These are phyloP conservation scores for Lepiota subincarnata DNA, from an alignment of 768 basidiomycete species.

Conservation along the genomic window DNA sequence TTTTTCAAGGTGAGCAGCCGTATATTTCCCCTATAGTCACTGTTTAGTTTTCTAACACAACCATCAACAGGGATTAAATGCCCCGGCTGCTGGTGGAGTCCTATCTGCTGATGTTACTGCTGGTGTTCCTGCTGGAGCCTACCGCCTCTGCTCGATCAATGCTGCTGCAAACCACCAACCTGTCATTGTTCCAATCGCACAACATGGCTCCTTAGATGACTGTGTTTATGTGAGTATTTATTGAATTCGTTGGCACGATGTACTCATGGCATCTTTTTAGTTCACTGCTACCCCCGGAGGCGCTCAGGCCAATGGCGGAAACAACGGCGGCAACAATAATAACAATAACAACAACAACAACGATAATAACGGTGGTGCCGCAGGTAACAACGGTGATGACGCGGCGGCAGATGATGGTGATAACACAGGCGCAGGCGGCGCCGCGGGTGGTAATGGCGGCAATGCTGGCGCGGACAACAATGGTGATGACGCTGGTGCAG, in stretches of 20 bases:
- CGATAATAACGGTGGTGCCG: neutral
- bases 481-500: neutral
- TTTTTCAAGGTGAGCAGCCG: constrained; percentile 45
- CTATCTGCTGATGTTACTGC: constrained; percentile 41
- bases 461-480: constrained; percentile 9
- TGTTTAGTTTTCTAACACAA: neutral
- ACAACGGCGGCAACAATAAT: too few species aligned
- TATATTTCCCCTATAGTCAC: neutral
- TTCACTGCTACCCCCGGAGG: constrained; percentile 25
- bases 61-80: constrained; percentile 30
- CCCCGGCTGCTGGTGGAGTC: constrained; percentile 36
- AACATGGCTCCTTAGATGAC: constrained; percentile 58
- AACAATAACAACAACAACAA: neutral
- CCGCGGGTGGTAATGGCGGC: neutral
- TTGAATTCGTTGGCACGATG: neutral
- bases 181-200: constrained; percentile 48
- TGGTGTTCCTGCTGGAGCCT: constrained; percentile 52
- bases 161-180: constrained; percentile 52
- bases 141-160: constrained; percentile 53
- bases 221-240: constrained; percentile 47
- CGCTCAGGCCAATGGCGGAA: constrained; percentile 1
- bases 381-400: too few species aligned
- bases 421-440: neutral
- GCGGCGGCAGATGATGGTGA: neutral
- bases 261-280: constrained; percentile 14